These are phyloP conservation scores for Arabis hirsuta DNA, from an alignment of 345 rosid genomes.

Conservation along the genomic window DNA sequence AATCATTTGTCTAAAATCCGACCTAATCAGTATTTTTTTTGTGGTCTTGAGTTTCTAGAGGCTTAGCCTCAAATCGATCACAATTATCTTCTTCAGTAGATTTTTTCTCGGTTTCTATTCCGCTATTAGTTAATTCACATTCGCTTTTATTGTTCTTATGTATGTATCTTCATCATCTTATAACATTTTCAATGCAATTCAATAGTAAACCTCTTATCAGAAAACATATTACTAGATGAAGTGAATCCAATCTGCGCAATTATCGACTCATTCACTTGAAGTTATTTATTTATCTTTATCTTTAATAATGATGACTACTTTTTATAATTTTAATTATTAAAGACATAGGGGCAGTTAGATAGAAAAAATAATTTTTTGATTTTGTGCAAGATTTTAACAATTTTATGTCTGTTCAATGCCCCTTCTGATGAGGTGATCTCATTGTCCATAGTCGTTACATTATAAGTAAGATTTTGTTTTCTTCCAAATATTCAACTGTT, in stretches of 20 bases:
- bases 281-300: background rate
- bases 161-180: no score
- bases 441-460: background rate
- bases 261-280: background rate
- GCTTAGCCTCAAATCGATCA: no score
- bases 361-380: background rate
- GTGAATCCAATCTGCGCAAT: no score
- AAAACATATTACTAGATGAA: no score
- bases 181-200: no score
- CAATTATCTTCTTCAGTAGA: no score
- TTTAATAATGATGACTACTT: background rate
- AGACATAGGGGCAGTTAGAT: background rate
- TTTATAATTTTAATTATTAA: no score
- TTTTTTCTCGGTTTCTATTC: no score
- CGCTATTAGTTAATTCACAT: no score
- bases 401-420: background rate
- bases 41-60: no score
- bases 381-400: background rate
- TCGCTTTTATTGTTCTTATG: no score
- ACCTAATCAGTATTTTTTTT: slow-evolving; percentile 18
- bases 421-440: background rate
- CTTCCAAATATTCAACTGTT: background rate
- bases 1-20: slow-evolving; percentile 25
- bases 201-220: no score
- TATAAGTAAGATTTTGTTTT: background rate